Evolutionary conservation across 768 basidiomycete species (phyloP).

Genomic region (Russula abietina): DNA sequence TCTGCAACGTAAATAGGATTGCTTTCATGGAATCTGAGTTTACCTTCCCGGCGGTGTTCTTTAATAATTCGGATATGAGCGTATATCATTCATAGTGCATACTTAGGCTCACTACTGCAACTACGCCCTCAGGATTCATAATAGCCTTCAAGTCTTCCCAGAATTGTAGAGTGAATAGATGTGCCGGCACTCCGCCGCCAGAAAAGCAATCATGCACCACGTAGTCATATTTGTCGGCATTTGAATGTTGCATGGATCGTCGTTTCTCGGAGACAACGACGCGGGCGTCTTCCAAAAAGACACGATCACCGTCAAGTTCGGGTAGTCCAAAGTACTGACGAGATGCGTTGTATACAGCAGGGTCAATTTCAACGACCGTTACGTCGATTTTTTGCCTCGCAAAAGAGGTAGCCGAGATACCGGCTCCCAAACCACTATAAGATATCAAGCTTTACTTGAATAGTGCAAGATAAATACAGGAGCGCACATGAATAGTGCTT

Average conservation of each 20-base stretch:
- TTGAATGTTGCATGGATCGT: slow-evolving; percentile 25
- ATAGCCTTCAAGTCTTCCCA: slow-evolving; percentile 64
- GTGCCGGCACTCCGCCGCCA: slow-evolving; percentile 83
- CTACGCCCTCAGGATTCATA: slow-evolving; percentile 63
- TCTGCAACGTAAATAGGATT: slow-evolving; percentile 62
- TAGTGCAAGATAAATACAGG: not conserved
- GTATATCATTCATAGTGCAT: not conserved
- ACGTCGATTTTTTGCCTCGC: slow-evolving; percentile 60
- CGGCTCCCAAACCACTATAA: slow-evolving; percentile 79
- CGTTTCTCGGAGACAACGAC: slow-evolving; percentile 30
- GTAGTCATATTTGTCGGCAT: slow-evolving; percentile 49
- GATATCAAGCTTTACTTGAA: slow-evolving; percentile 10
- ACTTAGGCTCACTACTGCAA: slow-evolving; percentile 63
- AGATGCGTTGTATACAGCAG: slow-evolving; percentile 81
- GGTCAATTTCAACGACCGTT: slow-evolving; percentile 91
- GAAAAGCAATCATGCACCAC: slow-evolving; percentile 92
- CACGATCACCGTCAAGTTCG: slow-evolving; percentile 48
- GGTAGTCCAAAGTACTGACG: slow-evolving; percentile 73
- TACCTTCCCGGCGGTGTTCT: slow-evolving; percentile 84
- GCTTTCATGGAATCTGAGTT: slow-evolving; percentile 56
- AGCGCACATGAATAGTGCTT: slow-evolving; percentile 67
- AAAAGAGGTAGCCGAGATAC: slow-evolving; percentile 74
- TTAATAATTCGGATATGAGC: not conserved
- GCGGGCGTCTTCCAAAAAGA: slow-evolving; percentile 73
- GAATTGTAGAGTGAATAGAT: slow-evolving; percentile 80